Conservation (phyloP, 257 asterid species). For the Agastache rugosa region DNA sequence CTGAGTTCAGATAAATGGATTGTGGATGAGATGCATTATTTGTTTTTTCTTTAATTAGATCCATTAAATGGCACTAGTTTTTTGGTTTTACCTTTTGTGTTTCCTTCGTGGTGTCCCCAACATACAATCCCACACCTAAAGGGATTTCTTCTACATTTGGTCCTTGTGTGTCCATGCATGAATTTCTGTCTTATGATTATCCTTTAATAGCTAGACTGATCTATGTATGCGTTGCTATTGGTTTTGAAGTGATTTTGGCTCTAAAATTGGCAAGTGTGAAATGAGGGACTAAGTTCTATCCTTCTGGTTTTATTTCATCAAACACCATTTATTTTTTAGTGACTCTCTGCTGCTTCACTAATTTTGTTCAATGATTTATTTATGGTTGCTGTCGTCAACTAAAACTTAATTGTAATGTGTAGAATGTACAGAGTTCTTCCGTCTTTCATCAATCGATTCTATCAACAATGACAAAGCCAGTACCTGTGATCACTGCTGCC, state of each 20-base stretch:
- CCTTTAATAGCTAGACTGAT: not conserved
- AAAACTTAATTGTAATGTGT: constrained; percentile 35
- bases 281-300: not conserved
- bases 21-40: constrained; percentile 9
- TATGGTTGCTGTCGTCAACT: not conserved
- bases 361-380: constrained; percentile 14
- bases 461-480: constrained; percentile 71
- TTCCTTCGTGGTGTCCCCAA: not conserved
- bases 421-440: constrained; percentile 58
- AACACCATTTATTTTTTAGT: constrained; percentile 9
- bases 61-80: not conserved
- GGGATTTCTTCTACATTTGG: constrained; percentile 14
- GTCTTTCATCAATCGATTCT: constrained; percentile 70
- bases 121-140: not conserved
- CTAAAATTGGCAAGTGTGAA: not conserved
- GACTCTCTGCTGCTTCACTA: constrained; percentile 21
- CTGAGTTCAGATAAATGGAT: not conserved
- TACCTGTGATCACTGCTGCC: constrained; percentile 76
- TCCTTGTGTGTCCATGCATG: not conserved
- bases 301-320: constrained; percentile 1
- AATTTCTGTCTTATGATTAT: constrained; percentile 8
- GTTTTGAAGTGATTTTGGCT: constrained; percentile 14
- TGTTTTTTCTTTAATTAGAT: constrained; percentile 4
- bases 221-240: not conserved
- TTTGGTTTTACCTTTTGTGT: constrained; percentile 4